A percentile compares a stretch with the other conserved stretches of the same genome.
Conservation (phyloP, 2,329 filamentous ascomycete species). For the Metarhizium humberi region DNA sequence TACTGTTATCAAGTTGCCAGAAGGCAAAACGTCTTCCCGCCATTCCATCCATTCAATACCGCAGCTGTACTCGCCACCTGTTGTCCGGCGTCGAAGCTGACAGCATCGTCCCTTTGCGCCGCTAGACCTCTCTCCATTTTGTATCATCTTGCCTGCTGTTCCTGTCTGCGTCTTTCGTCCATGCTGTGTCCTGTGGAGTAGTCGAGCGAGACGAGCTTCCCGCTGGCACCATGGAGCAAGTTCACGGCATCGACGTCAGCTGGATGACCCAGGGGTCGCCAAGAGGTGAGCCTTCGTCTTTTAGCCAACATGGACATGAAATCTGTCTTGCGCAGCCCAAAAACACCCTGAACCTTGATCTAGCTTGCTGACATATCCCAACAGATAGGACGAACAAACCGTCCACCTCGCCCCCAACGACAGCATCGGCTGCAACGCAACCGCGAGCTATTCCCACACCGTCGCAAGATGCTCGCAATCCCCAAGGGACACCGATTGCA, state of each 20-base stretch:
- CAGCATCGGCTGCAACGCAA: conserved; percentile 17
- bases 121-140: not conserved
- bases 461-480: conserved; percentile 16
- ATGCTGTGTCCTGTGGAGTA: not conserved
- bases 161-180: not conserved
- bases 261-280: conserved; percentile 78
- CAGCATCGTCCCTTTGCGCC: not conserved
- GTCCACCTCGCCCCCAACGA: conserved; percentile 16
- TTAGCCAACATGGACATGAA: not conserved
- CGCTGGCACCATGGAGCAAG: conserved; percentile 59
- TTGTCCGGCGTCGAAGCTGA: not conserved
- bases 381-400: conserved; percentile 22
- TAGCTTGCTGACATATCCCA: not conserved
- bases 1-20: not conserved
- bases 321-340: not conserved
- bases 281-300: conserved; percentile 50
- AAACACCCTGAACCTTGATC: not conserved
- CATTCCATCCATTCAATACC: not conserved
- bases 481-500: conserved; percentile 16
- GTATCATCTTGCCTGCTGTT: not conserved
- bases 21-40: not conserved
- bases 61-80: not conserved
- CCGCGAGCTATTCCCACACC: conserved; percentile 23
- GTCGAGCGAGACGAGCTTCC: conserved; percentile 1
- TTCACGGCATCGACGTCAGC: conserved; percentile 77